Evolutionary conservation across 495 filamentous ascomycete species (phyloP).

Genomic region (Penicillium turbatum): DNA sequence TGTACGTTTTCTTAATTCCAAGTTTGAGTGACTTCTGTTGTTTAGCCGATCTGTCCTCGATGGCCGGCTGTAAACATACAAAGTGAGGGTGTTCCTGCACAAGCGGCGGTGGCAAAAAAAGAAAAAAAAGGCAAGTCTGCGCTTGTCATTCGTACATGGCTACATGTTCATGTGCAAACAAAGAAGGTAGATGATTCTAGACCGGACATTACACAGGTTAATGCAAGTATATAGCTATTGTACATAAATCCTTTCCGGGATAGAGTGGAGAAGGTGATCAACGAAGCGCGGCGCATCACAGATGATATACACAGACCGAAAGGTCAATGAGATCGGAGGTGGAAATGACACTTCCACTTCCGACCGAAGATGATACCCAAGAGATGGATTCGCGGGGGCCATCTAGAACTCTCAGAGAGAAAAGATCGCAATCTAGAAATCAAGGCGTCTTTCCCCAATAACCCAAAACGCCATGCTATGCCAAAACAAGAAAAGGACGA

Average conservation of each 20-base stretch:
- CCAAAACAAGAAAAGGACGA: constrained; percentile 31
- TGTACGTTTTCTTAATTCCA: not conserved
- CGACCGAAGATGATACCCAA: not conserved
- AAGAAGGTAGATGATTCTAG: not conserved
- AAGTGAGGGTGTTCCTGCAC: not conserved
- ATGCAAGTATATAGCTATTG: constrained; percentile 30
- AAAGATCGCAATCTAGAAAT: constrained; percentile 24
- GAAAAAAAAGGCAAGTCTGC: no score
- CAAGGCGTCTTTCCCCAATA: constrained; percentile 25
- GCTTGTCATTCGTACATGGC: not conserved
- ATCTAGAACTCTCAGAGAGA: constrained; percentile 18
- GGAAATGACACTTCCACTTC: not conserved
- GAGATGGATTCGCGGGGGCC: not conserved
- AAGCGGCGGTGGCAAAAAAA: constrained; percentile 25
- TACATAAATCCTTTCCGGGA: constrained; percentile 25
- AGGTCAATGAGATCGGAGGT: constrained; percentile 11
- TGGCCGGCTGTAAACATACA: not conserved
- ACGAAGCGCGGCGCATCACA: constrained; percentile 10
- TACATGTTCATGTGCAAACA: not conserved
- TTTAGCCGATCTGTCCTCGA: no score
- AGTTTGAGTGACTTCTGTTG: not conserved
- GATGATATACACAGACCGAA: constrained; percentile 26
- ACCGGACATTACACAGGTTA: constrained; percentile 16
- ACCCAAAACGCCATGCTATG: constrained; percentile 51
- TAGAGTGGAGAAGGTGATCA: constrained; percentile 28